Evolutionary conservation across 345 rosid genomes (phyloP), one percentile per base, ranked within the genome.

Genomic region (Lumnitzera littorea): DNA sequence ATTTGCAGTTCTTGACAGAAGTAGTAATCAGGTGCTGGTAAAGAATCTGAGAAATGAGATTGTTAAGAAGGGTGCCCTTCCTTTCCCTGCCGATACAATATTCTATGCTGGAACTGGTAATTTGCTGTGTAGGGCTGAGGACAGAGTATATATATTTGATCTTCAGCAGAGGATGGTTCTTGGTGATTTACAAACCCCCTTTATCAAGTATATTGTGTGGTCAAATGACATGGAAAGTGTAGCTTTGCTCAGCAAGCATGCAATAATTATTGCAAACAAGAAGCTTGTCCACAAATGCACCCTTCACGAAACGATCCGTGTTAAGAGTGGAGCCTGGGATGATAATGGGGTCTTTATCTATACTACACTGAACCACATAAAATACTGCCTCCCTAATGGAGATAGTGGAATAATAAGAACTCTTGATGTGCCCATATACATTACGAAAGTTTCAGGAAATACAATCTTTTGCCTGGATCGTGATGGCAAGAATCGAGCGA

Each of bases 311-410:
- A 89, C 94, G 29, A 87, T 92, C 25, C 88, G 96, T 36, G 90
- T 92, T 55, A 89, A 92, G 58, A 87, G 98, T 67, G 98, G 96
- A 73, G 94, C 94, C 23, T 92, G 97, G 97, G 96, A 89, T 50
- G 97, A 92, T 20, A 85, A 87, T 71, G 94, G 91, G 72, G 96
- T 92, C 59, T 89, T 92, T 67, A 89, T 89, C 17, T 92, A 89
- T 63, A 84, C 96, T 12, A 92, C 98, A 10, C 25, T 92, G 61
- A 89, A 89, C 65, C 98, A 92, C 62, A 81, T 92, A 49, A 92
- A 92, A 66, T 92, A 89, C 41, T 89, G 98, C 75, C 90, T 92
- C 16, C 97, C 98, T 9, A 91, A 89, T 78, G 96, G 98, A 2
- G 95, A 91, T 61, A 85, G 78, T 61, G 98, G 96, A 53, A 85